A percentile compares a stretch with the other conserved stretches of the same genome.
phyloP scores from a whole-genome alignment of 345 rosid genomes.

The Eutrema heterophyllum region DNA sequence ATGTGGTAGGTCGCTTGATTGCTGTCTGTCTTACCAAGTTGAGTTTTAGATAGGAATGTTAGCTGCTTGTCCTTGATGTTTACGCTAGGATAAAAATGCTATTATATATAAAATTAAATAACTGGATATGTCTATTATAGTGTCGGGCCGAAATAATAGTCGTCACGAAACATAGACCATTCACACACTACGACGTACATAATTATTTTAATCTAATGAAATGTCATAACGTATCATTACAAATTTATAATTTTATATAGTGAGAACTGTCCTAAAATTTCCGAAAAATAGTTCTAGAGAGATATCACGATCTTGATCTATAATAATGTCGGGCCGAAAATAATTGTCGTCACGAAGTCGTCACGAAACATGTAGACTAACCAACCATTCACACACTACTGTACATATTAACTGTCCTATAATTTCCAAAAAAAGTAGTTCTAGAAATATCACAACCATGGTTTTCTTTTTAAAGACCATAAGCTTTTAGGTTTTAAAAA shows the following conservation, averaged over 20 bases:
- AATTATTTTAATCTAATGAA: not conserved
- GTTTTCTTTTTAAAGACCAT: no score
- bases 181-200: constrained; percentile 11
- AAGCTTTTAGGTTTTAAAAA: no score
- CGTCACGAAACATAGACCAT: constrained; percentile 16
- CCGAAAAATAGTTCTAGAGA: no score
- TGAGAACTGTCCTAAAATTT: not conserved
- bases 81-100: not conserved
- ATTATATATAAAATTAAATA: not conserved
- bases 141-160: not conserved
- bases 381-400: no score
- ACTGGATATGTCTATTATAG: not conserved
- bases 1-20: constrained; percentile 21
- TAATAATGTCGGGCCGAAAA: no score
- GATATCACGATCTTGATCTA: no score
- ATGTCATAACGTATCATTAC: not conserved
- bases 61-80: constrained; percentile 7
- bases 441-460: no score
- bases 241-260: not conserved
- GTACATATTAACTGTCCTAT: no score
- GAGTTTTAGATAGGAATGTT: constrained; percentile 24
- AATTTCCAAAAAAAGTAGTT: no score
- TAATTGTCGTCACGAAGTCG: no score
- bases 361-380: no score
- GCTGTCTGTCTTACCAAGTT: constrained; percentile 18